These are phyloP conservation scores for Phytophthora litchii DNA, from an alignment of 352 stramenopile species.

Conservation along the genomic window DNA sequence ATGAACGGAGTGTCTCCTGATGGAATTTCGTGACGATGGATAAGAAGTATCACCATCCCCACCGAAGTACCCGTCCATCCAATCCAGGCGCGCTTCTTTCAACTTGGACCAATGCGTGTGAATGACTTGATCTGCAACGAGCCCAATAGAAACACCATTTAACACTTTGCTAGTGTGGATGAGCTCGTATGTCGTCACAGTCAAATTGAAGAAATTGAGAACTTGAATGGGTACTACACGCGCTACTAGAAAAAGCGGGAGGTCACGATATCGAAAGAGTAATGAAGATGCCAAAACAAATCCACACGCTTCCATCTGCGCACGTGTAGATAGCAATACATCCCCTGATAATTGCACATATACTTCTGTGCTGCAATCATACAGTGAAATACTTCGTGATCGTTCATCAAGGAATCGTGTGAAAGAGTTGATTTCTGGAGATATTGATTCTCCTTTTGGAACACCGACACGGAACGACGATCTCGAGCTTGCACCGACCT, in stretches of 20 bases:
- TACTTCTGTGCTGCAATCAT: conserved; percentile 36
- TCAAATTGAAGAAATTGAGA: too few relatives aligned
- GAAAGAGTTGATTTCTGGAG: conserved; percentile 36
- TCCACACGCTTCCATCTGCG: conserved; percentile 25
- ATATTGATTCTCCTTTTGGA: conserved; percentile 1
- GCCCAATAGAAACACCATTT: too few relatives aligned
- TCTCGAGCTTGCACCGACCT: conserved; percentile 3
- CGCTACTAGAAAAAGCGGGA: too few relatives aligned
- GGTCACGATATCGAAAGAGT: too few relatives aligned
- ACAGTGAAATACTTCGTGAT: conserved; percentile 31
- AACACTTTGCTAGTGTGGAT: too few relatives aligned
- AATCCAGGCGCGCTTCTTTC: too few relatives aligned
- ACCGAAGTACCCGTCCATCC: conserved; percentile 13
- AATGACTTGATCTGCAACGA: too few relatives aligned
- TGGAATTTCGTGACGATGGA: conserved; percentile 11
- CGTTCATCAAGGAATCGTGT: conserved; percentile 45
- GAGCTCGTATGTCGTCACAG: too few relatives aligned
- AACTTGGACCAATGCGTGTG: neutral
- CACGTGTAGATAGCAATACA: conserved; percentile 33
- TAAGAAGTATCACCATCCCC: conserved; percentile 24
- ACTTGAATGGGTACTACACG: too few relatives aligned
- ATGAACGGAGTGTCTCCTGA: conserved; percentile 9
- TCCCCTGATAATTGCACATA: conserved; percentile 27
- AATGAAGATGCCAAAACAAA: too few relatives aligned
- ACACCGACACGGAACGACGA: neutral